These are phyloP conservation scores for Xylaria sp. DNA, from an alignment of 2,329 filamentous ascomycete genomes.

Conservation along the genomic window DNA sequence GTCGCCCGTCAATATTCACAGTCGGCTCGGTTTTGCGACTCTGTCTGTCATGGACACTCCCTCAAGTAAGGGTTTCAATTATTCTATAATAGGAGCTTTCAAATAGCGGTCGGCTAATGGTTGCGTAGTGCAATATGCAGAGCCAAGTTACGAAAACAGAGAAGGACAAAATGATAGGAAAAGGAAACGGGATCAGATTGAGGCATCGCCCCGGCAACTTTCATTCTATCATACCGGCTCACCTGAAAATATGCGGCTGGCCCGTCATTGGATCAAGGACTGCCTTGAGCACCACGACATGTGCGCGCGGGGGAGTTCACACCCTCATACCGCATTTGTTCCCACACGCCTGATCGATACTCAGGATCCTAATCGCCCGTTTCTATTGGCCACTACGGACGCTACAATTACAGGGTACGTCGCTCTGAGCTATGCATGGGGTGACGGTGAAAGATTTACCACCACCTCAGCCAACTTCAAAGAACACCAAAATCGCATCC, in stretches of 20 bases:
- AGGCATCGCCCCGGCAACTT: neutral
- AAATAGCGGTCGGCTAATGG: neutral
- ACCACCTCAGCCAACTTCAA: conserved; percentile 18
- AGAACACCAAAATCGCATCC: conserved; percentile 15
- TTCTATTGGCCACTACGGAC: neutral
- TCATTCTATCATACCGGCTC: conserved; percentile 26
- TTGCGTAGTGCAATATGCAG: neutral
- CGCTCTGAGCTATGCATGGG: conserved; percentile 36
- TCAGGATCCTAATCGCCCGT: conserved; percentile 20
- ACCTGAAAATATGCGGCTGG: conserved; percentile 21
- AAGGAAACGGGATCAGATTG: conserved; percentile 12
- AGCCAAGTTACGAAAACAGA: neutral
- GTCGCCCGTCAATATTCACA: conserved; percentile 11
- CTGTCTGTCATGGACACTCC: conserved; percentile 16
- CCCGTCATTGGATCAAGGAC: conserved; percentile 28
- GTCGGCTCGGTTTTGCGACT: conserved; percentile 22
- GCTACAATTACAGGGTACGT: conserved; percentile 9
- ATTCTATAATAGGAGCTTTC: neutral
- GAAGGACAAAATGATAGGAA: neutral
- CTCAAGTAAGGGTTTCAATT: conserved; percentile 3
- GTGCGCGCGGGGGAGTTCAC: conserved; percentile 24
- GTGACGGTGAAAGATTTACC: conserved; percentile 10
- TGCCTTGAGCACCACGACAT: conserved; percentile 29
- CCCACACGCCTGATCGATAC: conserved; percentile 31
- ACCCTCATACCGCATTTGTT: neutral